Evolutionary conservation across 306 rosid genomes (phyloP), one percentile per base, ranked within the genome.

Genomic region (Castanospermum australe): DNA sequence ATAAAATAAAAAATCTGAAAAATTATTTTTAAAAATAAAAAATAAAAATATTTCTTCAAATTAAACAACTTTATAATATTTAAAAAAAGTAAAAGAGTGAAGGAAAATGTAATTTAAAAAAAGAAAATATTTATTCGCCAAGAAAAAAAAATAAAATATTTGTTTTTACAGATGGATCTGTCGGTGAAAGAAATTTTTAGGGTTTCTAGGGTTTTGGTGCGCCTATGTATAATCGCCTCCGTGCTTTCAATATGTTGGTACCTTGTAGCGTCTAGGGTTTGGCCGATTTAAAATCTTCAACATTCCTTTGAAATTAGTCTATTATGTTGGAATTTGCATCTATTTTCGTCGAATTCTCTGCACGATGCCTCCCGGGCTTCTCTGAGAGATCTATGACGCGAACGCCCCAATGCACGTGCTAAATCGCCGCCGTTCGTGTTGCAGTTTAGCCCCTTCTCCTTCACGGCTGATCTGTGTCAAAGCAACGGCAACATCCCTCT

Each of bases 281-380:
- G 0, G 32, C 18, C 28, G 3, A 50, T 15, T 17, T 48, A 35
- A 24, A 47, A 2, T 5, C 41, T 17, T 17, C 35, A 4, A 0
- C 2, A 1, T 2, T 36, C 2, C 6, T 1, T 17, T n/a, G 0
- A 38, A 10, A 18, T 9, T n/a, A 13, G 51, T 0, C 0, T 20
- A 22, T 9, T 22, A 5, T 11, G 1, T 54, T 35, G 21, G 5
- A 0, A 0, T 36, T 47, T 0, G 10, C 54, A 38, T 8, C 4
- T 10, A 0, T 30, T 5, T 11, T 32, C 1, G 0, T 35, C 7
- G 0, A 35, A 10, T 52, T 25, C 3, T 9, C 3, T 2, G 89
- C 89, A 82, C 44, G 84, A 25, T 81, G 88, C 85, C 60, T 63
- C 89, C 89, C 86, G 86, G 86, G 86, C 86, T 65, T 75, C 82